Conservation (phyloP, 306 rosid genomes). For the Prosopis cineraria region DNA sequence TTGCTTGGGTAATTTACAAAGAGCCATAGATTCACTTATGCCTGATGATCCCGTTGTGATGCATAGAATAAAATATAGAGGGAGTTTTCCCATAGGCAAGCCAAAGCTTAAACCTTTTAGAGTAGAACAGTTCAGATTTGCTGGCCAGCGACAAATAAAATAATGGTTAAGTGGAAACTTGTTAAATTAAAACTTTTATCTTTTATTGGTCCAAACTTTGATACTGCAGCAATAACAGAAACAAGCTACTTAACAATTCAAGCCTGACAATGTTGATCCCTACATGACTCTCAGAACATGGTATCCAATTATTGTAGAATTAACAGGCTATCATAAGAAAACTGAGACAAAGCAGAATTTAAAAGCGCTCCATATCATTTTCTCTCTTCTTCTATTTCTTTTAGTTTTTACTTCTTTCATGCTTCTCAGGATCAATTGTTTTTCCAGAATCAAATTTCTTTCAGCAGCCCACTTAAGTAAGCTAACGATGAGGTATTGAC, state of each 20-base stretch:
- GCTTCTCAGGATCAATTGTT: background rate
- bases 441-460: background rate
- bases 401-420: background rate
- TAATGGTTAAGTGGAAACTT: background rate
- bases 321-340: background rate
- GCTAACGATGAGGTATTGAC: background rate
- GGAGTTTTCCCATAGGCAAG: constrained; percentile 19
- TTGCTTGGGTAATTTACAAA: constrained; percentile 26
- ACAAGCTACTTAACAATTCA: background rate
- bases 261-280: background rate
- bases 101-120: constrained; percentile 15
- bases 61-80: constrained; percentile 6
- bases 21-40: constrained; percentile 25
- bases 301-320: background rate
- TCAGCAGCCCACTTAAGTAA: background rate
- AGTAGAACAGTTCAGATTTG: constrained; percentile 1
- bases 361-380: background rate
- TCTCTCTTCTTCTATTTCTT: background rate
- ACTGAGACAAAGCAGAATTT: background rate
- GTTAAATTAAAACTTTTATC: background rate
- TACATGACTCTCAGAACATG: constrained; percentile 3
- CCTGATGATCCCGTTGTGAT: constrained; percentile 23
- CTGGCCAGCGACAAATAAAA: background rate
- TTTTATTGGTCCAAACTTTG: constrained; percentile 4
- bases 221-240: background rate